Evolutionary conservation across 1,284 basidiomycete species (phyloP), one percentile per base, ranked within the genome.

Genomic region (Blastosporella zonata): DNA sequence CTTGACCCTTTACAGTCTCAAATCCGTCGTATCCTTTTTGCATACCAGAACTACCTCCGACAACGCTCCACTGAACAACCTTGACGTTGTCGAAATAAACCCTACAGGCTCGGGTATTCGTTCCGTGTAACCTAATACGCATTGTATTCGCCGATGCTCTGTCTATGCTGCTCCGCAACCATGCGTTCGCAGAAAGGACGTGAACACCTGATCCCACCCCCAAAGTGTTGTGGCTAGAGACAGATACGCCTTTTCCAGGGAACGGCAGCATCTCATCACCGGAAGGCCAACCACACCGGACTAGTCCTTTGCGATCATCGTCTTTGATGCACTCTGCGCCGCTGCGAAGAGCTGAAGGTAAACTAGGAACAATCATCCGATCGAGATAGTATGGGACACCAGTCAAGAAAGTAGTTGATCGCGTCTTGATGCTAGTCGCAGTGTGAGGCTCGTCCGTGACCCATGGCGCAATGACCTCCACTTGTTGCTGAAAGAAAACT

Each of bases 41-140:
- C 50, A 77, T 60, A 3, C 60, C 67, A 12, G 47, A 21, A 21
- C 58, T 64, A 4, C 67, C 55, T 2, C 65, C 71, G 12, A 55
- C 44, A 15, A 76, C 72, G 42, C 60, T 60, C 52, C 78, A 77
- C 27, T 63, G 60, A 31, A 58, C 65, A 35, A 86, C 71, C 1
- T 68, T 71, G 43, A 57, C 60, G 41, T 71, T 71, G 50, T 81
- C 75, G 52, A 89, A 81, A 48, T 79, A 75, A 15, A 90, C 53
- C 41, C 77, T 66, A 60, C 88, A 90, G 7, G 71, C 71, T 15
- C 86, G 78, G 8, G 85, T 84, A 59, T 87, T 84, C 38, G 62
- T 67, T 1, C 82, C 78, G 17, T 63, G 62, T 17, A 90, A 64
- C 9, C 61, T 58, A 48, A 87, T 67, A 28, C 63, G 66, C 13